Evolutionary conservation across 2,329 filamentous ascomycete species (phyloP), one percentile per base, ranked within the genome.

Genomic region (Emmonsiellopsis sp.): DNA sequence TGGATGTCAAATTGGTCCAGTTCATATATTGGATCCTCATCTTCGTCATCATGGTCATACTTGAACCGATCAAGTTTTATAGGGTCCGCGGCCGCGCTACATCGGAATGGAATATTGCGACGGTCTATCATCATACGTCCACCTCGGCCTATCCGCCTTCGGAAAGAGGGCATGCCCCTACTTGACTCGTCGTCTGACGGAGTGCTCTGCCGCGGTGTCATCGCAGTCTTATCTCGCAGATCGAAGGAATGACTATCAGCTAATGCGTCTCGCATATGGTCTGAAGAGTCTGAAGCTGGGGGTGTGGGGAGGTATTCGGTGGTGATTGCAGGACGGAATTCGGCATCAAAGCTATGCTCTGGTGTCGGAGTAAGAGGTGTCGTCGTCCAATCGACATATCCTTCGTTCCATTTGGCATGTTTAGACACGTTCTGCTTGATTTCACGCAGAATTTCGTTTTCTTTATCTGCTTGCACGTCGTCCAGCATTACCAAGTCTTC

Each of bases 51-150:
- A 31, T 85, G 84, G 64, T 94, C 88, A 71, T 88, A 95, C 71
- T 90, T 94, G 80, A 87, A 95, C 56, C 84, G 81, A 65, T 92
- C 87, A 53, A 77, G 71, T 49, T 76, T 78, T 70, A 63, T 68
- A 69, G 67, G 71, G 59, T 74, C 71, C 61, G 69, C 60, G 14
- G 71, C 65, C 69, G 74, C 55, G 74, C 72, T 73, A 62, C 66
- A 69, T 50, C 74, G 78, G 43, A 79, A 68, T 57, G 74, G 78
- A 65, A 89, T 74, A 53, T 85, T 84, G 61, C 87, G 84, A 61
- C 90, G 85, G 71, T 97, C 93, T 60, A 97, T 88, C 80, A 90
- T 89, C 60, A 95, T 70, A 40, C 92, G 84, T 58, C 90, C 89
- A 57, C 91, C 79, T 61, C 92, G 86, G 52, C 92, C 92, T 53